Base-by-base conservation (phyloP, 306 rosid species). In the Cucumis cinereus region DNA sequence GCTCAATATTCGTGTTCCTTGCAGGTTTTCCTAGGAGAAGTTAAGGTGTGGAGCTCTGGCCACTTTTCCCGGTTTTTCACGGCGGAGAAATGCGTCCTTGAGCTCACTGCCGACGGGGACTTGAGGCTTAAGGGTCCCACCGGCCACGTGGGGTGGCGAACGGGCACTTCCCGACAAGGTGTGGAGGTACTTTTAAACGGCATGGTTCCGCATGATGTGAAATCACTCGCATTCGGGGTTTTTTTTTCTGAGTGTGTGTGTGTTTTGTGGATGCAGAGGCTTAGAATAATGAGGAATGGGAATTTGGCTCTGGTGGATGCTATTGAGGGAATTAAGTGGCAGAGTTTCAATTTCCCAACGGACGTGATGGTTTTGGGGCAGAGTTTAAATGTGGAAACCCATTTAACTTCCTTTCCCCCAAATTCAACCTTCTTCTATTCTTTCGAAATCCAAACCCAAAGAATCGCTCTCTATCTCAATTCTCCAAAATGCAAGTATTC, bases 341-440 rank as follows among this genome's bases (percentile, higher is more conserved):
- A 94, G 77, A 94, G 96, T 82, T 94, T 92, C 90, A 92, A 94
- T 79, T 94, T 92, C 80, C 99, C 96, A 10, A 90, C 96, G 0
- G 85, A 94, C 75, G 93, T 89, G 28, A 92, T 94, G 76, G 95
- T 94, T 5, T 77, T 87, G 84, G 96, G 99, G 17, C 99, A 94
- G 64, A 88, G 87, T 69, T 90, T 94, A 6, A 88, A 88, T 41
- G 92, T 92, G 45, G 91, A 95, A 2, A 92, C 97, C 53, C 80
- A 88, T 33, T 77, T 94, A 77, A 92, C 93, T 45, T 85, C 98
- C 28, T 84, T 75, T 23, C 90, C 83, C 66, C 71, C 40, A 74
- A 92, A 90, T 81, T 79, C 90, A 6, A 80, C 78, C 49, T 76
- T 82, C 15, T 84, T 78, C 84, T 94, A 84, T 83, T 86, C 99